A percentile compares a stretch with the other conserved stretches of the same genome.
Conservation (phyloP, 805 yeast genomes). For the Lachancea thermotolerans region DNA sequence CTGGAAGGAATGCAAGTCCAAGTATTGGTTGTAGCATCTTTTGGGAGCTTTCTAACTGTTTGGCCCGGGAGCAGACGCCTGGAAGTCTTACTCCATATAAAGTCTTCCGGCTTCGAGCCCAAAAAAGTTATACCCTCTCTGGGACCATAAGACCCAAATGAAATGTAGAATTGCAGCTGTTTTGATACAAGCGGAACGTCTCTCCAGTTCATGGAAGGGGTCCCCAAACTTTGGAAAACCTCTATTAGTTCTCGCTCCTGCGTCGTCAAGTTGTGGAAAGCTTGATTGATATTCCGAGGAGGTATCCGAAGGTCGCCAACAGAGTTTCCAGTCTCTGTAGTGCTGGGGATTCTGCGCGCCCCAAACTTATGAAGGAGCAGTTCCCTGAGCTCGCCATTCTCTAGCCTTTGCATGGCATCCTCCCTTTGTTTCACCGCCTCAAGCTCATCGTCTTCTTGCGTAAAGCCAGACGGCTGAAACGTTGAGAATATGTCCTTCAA, state of each 20-base stretch:
- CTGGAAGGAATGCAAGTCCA: slow-evolving; percentile 5
- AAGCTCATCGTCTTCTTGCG: slow-evolving; percentile 23
- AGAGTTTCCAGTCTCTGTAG: not conserved
- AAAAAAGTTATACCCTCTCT: slow-evolving; percentile 51
- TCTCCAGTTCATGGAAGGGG: slow-evolving; percentile 43
- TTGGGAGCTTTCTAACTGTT: slow-evolving; percentile 29
- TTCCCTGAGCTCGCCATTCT: slow-evolving; percentile 13
- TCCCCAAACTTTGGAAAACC: not conserved
- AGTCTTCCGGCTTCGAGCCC: slow-evolving; percentile 48
- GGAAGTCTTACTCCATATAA: slow-evolving; percentile 49
- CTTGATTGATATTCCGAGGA: not conserved
- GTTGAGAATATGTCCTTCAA: slow-evolving; percentile 21
- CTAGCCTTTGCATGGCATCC: slow-evolving; percentile 8
- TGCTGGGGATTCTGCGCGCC: not conserved
- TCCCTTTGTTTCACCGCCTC: slow-evolving; percentile 7
- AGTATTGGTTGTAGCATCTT: slow-evolving; percentile 27
- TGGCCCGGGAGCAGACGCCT: slow-evolving; percentile 28
- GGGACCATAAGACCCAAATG: slow-evolving; percentile 68
- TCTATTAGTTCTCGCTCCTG: slow-evolving; percentile 4
- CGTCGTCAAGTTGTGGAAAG: not conserved
- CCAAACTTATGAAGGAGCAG: slow-evolving; percentile 12
- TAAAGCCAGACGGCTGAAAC: slow-evolving; percentile 20
- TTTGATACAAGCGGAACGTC: slow-evolving; percentile 43
- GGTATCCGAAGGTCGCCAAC: slow-evolving; percentile 4
- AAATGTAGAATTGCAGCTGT: slow-evolving; percentile 50